Conservation (phyloP, 1,139 yeast genomes). For the Schwanniomyces etchellsii region DNA sequence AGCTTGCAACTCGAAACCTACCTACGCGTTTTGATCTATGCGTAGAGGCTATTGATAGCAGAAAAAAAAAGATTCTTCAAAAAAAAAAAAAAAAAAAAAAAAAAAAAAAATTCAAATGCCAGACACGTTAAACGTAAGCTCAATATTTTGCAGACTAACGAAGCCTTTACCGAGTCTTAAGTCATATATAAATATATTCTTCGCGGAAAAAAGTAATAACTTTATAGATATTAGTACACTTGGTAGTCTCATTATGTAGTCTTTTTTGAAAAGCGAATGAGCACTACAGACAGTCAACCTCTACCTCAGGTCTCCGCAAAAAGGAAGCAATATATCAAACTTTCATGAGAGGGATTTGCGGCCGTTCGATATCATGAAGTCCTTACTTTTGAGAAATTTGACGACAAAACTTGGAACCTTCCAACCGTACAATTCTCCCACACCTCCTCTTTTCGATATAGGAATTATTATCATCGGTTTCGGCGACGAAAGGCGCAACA, state of each 20-base stretch:
- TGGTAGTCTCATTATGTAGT: no score
- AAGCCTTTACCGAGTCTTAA: no score
- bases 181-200: no score
- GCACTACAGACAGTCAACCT: no score
- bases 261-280: no score
- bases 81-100: neutral
- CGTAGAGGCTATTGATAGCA: neutral
- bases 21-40: neutral
- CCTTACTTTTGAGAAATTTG: conserved; percentile 18
- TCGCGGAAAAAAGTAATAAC: no score
- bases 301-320: no score
- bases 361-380: conserved; percentile 16
- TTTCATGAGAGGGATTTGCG: no score
- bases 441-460: conserved; percentile 31
- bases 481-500: conserved; percentile 10
- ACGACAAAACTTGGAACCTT: conserved; percentile 25
- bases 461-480: conserved; percentile 20
- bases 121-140: no score
- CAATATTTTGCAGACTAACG: no score
- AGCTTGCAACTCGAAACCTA: neutral
- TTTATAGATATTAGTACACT: no score
- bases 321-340: no score
- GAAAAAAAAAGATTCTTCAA: neutral
- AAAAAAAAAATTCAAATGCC: neutral
- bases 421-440: conserved; percentile 25